Evolutionary conservation across 192 early-diverging fungal genomes (phyloP).

Genomic region (Nowakowskiella sp.): DNA sequence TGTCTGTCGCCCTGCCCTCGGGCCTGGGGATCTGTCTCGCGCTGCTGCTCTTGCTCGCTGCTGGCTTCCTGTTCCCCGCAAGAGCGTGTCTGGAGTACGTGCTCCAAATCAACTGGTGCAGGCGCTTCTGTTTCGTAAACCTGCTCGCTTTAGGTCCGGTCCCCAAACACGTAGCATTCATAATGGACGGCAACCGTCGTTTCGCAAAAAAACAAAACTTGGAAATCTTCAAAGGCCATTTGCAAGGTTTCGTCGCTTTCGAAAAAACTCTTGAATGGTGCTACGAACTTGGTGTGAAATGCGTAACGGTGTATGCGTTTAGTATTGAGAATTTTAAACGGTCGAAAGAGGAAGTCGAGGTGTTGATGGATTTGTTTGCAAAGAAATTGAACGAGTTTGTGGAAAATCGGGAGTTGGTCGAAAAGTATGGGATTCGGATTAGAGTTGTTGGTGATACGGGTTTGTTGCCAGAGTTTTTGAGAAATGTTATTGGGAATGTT

Average conservation of each 20-base stretch:
- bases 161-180: slow-evolving; percentile 86
- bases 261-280: slow-evolving; percentile 76
- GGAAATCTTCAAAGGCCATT: slow-evolving; percentile 46
- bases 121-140: no score
- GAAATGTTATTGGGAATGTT: slow-evolving; percentile 47
- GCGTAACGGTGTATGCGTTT: slow-evolving; percentile 94
- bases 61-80: no score
- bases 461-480: slow-evolving; percentile 61
- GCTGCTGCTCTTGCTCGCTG: no score
- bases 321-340: slow-evolving; percentile 97
- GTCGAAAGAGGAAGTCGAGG: slow-evolving; percentile 70
- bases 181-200: slow-evolving; percentile 97
- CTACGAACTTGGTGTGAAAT: slow-evolving; percentile 71
- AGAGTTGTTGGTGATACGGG: slow-evolving; percentile 69
- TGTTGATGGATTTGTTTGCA: slow-evolving; percentile 72
- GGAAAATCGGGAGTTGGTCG: slow-evolving; percentile 60
- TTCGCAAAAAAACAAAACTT: slow-evolving; percentile 60
- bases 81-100: no score
- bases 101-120: no score
- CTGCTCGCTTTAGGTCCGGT: slow-evolving; percentile 58
- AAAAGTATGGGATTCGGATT: slow-evolving; percentile 63
- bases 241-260: slow-evolving; percentile 1
- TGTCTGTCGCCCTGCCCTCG: no score
- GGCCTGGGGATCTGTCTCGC: no score
- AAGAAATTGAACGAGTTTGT: slow-evolving; percentile 72